phyloP scores from a whole-genome alignment of 345 rosid genomes.

The Populus tremula region DNA sequence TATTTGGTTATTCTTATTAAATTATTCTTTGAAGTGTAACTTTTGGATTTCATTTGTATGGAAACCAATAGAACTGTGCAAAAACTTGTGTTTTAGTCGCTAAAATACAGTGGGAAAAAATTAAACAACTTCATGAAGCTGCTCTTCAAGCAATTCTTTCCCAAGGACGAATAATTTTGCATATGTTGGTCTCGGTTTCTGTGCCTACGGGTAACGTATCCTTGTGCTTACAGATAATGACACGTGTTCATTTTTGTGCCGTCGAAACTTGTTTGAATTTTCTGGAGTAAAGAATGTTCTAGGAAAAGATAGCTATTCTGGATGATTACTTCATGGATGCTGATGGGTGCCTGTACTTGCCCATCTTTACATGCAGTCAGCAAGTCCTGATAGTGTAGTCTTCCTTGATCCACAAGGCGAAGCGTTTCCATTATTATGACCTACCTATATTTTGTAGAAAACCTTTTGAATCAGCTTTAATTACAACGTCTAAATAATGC shows the following conservation, averaged over 20 bases:
- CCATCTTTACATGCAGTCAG: not conserved
- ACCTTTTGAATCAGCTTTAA: too few species aligned
- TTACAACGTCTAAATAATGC: not conserved
- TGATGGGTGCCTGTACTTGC: not conserved
- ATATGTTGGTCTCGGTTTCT: not conserved
- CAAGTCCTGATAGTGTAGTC: not conserved
- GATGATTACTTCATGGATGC: not conserved
- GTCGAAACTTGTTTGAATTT: not conserved
- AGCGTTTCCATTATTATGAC: not conserved
- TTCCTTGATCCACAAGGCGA: not conserved
- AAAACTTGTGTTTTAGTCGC: not conserved
- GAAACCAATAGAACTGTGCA: not conserved
- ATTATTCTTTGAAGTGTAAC: constrained; percentile 8
- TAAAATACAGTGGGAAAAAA: not conserved
- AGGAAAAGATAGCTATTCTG: not conserved
- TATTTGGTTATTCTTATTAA: not conserved
- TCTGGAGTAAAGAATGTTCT: not conserved
- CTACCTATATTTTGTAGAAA: too few species aligned
- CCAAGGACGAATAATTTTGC: not conserved
- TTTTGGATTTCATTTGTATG: not conserved
- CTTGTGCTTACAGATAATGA: not conserved
- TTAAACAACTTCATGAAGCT: not conserved
- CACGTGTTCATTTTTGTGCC: not conserved
- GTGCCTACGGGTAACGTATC: not conserved
- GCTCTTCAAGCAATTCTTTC: not conserved